These are phyloP conservation scores for Geotrichum restrictum DNA, from an alignment of 1,139 yeast genomes.

Conservation along the genomic window DNA sequence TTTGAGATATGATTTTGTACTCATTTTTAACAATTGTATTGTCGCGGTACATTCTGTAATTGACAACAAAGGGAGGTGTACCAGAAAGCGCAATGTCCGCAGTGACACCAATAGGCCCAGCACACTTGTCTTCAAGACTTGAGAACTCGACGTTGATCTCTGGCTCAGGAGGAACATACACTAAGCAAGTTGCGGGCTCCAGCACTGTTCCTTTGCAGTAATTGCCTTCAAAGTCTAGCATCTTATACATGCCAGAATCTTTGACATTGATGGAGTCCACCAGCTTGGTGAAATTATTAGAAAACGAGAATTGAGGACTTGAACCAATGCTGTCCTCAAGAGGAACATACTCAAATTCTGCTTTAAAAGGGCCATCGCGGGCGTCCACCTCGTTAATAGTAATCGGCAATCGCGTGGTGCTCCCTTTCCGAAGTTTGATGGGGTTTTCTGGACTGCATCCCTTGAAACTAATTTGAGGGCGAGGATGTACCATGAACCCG, in stretches of 20 bases:
- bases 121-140: constrained; percentile 73
- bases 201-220: constrained; percentile 62
- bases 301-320: constrained; percentile 14
- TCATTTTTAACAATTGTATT: constrained; percentile 26
- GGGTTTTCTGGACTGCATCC: constrained; percentile 38
- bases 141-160: constrained; percentile 44
- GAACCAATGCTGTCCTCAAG: constrained; percentile 24
- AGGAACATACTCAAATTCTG: constrained; percentile 29
- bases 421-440: constrained; percentile 35
- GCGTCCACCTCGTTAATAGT: constrained; percentile 26
- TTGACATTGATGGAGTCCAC: constrained; percentile 39
- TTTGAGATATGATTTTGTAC: constrained; percentile 28
- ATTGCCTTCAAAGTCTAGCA: constrained; percentile 52
- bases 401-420: constrained; percentile 29
- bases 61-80: constrained; percentile 73
- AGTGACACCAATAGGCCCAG: constrained; percentile 83
- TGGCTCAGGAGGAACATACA: constrained; percentile 49
- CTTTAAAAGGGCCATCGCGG: constrained; percentile 36
- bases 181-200: constrained; percentile 46
- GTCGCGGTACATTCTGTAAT: constrained; percentile 49
- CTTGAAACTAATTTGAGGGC: constrained; percentile 49
- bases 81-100: constrained; percentile 68
- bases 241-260: constrained; percentile 60
- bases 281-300: constrained; percentile 35
- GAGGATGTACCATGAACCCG: constrained; percentile 58